A percentile compares a stretch with the other conserved stretches of the same genome.
phyloP scores from a whole-genome alignment of 768 basidiomycete species.

The Exidia glandulosa region DNA sequence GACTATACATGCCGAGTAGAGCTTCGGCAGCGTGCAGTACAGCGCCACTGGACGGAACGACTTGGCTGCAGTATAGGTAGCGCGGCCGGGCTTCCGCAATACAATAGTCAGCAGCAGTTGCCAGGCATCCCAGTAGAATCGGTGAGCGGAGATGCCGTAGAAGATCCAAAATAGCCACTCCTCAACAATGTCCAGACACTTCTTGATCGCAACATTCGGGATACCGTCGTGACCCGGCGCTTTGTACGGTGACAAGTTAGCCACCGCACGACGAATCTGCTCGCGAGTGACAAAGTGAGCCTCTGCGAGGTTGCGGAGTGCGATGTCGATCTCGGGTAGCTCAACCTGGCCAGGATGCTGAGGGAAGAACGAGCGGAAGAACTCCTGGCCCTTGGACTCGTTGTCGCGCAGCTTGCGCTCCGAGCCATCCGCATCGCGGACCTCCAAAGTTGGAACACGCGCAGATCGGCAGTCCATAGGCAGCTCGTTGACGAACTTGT shows the following conservation, averaged over 20 bases:
- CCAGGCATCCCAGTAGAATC: no score
- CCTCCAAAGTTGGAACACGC: no score
- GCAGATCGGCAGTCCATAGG: constrained; percentile 1
- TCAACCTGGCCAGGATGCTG: background rate
- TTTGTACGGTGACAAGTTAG: background rate
- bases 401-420: constrained; percentile 12
- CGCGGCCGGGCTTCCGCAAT: no score
- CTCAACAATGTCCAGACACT: no score
- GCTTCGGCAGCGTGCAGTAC: no score
- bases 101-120: no score
- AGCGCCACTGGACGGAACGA: no score
- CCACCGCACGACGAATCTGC: background rate
- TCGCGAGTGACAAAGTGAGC: constrained; percentile 7
- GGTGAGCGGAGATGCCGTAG: no score
- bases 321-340: constrained; percentile 1
- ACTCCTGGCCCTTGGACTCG: constrained; percentile 8
- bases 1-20: no score
- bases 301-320: background rate
- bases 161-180: background rate
- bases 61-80: no score
- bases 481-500: constrained; percentile 1
- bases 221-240: background rate
- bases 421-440: background rate
- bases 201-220: constrained; percentile 1
- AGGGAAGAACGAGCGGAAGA: constrained; percentile 17